These are phyloP conservation scores for Pontederia crassipes DNA, from an alignment of 176 grass and related monocot genomes.

Conservation along the genomic window DNA sequence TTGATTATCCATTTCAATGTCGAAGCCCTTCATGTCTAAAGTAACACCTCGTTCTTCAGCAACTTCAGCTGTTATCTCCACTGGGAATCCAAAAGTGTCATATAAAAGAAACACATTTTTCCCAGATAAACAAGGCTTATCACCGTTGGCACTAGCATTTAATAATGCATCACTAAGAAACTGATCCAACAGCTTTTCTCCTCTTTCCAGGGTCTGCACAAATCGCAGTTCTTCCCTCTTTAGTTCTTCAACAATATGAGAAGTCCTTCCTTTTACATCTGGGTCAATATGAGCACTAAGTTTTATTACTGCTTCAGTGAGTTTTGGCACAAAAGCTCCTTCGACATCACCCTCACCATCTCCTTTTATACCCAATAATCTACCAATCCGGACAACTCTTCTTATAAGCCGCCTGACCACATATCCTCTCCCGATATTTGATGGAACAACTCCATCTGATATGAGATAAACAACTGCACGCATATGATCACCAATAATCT, in stretches of 20 bases:
- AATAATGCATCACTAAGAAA: constrained; percentile 57
- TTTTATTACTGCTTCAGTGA: constrained; percentile 62
- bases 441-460: constrained; percentile 86
- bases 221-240: constrained; percentile 88
- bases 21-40: constrained; percentile 78
- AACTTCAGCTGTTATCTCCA: constrained; percentile 96
- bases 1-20: constrained; percentile 93
- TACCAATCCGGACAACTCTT: constrained; percentile 79
- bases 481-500: constrained; percentile 98
- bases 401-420: constrained; percentile 93
- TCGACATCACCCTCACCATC: constrained; percentile 46
- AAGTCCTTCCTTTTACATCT: constrained; percentile 57
- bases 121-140: constrained; percentile 66
- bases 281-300: constrained; percentile 72
- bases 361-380: constrained; percentile 82
- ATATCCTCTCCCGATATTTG: constrained; percentile 98
- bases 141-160: constrained; percentile 40
- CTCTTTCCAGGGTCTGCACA: constrained; percentile 87
- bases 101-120: constrained; percentile 94
- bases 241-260: constrained; percentile 66
- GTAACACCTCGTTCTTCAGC: constrained; percentile 52
- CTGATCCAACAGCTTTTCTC: constrained; percentile 83
- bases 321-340: constrained; percentile 52
- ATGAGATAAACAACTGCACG: constrained; percentile 96
- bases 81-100: constrained; percentile 92